Conservation (phyloP, 495 filamentous ascomycete genomes). For the Lophiostoma macrostomum region DNA sequence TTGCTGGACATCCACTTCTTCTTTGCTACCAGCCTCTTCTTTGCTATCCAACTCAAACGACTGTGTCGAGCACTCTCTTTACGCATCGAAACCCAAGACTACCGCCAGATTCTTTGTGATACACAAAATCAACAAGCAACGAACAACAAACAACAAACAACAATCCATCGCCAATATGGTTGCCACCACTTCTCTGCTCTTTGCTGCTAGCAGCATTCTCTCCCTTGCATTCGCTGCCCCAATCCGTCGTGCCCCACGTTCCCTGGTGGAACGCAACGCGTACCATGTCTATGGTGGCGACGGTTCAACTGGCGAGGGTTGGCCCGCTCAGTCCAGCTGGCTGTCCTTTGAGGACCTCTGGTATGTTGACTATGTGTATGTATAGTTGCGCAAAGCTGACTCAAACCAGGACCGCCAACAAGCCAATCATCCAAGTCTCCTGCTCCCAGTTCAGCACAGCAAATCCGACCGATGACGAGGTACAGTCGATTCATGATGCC, state of each 20-base stretch:
- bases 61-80: too few species aligned
- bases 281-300: slow-evolving; percentile 30
- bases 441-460: slow-evolving; percentile 44
- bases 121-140: not conserved
- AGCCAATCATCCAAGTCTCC: slow-evolving; percentile 42
- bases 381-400: not conserved
- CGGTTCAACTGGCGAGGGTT: slow-evolving; percentile 25
- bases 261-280: slow-evolving; percentile 19
- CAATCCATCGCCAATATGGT: slow-evolving; percentile 28
- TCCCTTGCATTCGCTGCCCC: slow-evolving; percentile 27
- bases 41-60: slow-evolving; percentile 1
- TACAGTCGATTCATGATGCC: slow-evolving; percentile 81
- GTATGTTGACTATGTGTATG: slow-evolving; percentile 21
- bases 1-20: slow-evolving; percentile 17
- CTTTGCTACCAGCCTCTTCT: not conserved
- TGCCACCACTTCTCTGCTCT: slow-evolving; percentile 17
- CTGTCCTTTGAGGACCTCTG: slow-evolving; percentile 28
- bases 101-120: not conserved
- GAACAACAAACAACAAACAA: not conserved
- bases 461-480: slow-evolving; percentile 67
- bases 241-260: slow-evolving; percentile 14
- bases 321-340: slow-evolving; percentile 32
- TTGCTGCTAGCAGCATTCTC: slow-evolving; percentile 33
- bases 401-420: slow-evolving; percentile 36
- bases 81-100: too few species aligned